Evolutionary conservation across 2,329 filamentous ascomycete genomes (phyloP), one percentile per base, ranked within the genome.

Genomic region (Penicillium glabrum): DNA sequence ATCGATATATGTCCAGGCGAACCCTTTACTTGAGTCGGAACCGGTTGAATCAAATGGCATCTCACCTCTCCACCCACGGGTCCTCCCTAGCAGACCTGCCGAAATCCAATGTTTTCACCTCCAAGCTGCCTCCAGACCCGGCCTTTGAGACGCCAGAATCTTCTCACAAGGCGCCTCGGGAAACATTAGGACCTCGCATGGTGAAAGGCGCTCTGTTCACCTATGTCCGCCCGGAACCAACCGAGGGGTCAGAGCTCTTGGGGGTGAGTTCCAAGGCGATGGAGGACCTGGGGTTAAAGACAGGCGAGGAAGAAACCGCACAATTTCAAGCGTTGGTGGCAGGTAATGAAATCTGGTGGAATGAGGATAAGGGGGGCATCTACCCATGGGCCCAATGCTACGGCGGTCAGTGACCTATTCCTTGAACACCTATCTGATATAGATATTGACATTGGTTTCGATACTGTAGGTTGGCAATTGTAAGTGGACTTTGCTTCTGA

Each of bases 321-420:
- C 87, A 90, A 11, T 97, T 98, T 72, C 83, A 84, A 60, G 82
- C 89, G 58, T 81, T 91, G 0, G 89, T 96, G 7, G 86, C 90
- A 0, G 95, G 95, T 3, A 96, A 95, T 71, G 87, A 86, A 69
- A 83, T 97, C 14, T 85, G 89, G 54, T 93, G 92, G 49, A 84
- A 91, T 61, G 84, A 89, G 57, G 82, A 86, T 24, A 78, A 86
- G 56, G 89, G 89, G 21, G 89, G 89, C n/a, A 86, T 95, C 44
- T 99, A 99, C 72, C 93, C 95, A 0, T 99, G 95, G 95, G 93
- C 95, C 31, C 95, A 99, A 77, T 98, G 95, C 77, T 99, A 99
- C 73, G 95, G 95, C 56, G 93, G 93, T 55, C 63, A 62, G 68
- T 66, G 19, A 23, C 13, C 86, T n/a, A 10, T 24, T 21, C 26